These are phyloP conservation scores for Conticribra guillardii DNA, from an alignment of 108 stramenopile genomes.

Conservation along the genomic window DNA sequence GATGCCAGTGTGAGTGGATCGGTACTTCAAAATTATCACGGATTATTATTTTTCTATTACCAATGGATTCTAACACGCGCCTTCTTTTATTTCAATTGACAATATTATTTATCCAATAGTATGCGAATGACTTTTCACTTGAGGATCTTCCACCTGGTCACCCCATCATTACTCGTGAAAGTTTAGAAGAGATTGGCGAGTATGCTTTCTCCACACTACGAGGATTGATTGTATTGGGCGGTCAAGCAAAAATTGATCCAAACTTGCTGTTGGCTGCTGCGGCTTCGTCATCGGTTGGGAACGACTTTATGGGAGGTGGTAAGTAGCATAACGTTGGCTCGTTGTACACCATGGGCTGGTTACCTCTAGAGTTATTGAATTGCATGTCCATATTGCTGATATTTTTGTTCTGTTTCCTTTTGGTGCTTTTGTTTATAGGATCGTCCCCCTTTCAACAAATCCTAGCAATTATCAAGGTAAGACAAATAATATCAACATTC, in stretches of 20 bases:
- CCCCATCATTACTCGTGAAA: slow-evolving; percentile 86
- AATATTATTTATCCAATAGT: background rate
- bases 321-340: too few species aligned
- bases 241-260: slow-evolving; percentile 82
- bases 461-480: slow-evolving; percentile 72
- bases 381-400: background rate
- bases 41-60: slow-evolving; percentile 5
- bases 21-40: background rate
- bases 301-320: slow-evolving; percentile 50
- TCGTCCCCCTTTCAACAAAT: slow-evolving; percentile 68
- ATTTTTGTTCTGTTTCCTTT: too few species aligned
- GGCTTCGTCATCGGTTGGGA: slow-evolving; percentile 21
- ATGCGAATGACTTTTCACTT: slow-evolving; percentile 80
- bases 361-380: too few species aligned
- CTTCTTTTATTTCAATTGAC: too few species aligned
- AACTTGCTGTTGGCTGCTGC: slow-evolving; percentile 61
- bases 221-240: slow-evolving; percentile 79
- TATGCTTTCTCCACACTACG: slow-evolving; percentile 85
- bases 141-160: slow-evolving; percentile 91
- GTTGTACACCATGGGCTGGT: too few species aligned
- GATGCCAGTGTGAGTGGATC: slow-evolving; percentile 42
- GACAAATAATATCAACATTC: background rate
- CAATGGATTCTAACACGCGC: background rate
- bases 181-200: slow-evolving; percentile 84
- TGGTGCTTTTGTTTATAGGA: slow-evolving; percentile 33